phyloP scores from a whole-genome alignment of 768 basidiomycete species.

The Russula sp. region DNA sequence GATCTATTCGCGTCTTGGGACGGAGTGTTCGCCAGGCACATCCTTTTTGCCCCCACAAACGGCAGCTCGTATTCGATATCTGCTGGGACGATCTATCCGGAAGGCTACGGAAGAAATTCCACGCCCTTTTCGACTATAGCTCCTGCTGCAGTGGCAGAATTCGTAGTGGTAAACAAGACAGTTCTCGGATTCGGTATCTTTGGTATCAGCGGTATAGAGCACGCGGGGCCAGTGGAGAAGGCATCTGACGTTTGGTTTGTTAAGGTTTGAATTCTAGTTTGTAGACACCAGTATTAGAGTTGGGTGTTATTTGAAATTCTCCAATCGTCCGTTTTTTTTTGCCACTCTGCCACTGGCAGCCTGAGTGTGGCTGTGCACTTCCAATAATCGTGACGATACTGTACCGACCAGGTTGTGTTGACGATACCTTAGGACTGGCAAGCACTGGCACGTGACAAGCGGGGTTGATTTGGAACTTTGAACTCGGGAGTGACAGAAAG shows the following conservation, averaged over 20 bases:
- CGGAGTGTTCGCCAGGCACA: background rate
- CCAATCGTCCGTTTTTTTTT: no score
- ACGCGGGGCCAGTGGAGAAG: background rate
- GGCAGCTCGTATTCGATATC: background rate
- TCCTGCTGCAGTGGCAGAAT: background rate
- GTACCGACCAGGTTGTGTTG: no score
- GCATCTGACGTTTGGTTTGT: conserved; percentile 13
- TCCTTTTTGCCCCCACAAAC: background rate
- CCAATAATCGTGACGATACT: no score
- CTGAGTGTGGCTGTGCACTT: no score
- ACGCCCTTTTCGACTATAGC: conserved; percentile 4
- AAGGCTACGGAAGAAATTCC: conserved; percentile 14
- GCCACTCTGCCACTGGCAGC: background rate
- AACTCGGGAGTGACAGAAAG: background rate
- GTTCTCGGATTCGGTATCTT: conserved; percentile 4
- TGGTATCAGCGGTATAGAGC: background rate
- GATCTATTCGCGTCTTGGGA: conserved; percentile 2
- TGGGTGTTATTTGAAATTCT: background rate
- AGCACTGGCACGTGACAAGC: background rate
- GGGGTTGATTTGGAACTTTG: background rate
- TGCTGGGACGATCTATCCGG: conserved; percentile 6
- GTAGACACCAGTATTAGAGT: background rate
- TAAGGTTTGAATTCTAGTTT: background rate
- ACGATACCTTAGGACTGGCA: background rate
- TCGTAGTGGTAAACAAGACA: background rate